A percentile compares a stretch with the other conserved stretches of the same genome.
phyloP scores from a whole-genome alignment of 139 green algal genomes.

The Gonium pectorale region DNA sequence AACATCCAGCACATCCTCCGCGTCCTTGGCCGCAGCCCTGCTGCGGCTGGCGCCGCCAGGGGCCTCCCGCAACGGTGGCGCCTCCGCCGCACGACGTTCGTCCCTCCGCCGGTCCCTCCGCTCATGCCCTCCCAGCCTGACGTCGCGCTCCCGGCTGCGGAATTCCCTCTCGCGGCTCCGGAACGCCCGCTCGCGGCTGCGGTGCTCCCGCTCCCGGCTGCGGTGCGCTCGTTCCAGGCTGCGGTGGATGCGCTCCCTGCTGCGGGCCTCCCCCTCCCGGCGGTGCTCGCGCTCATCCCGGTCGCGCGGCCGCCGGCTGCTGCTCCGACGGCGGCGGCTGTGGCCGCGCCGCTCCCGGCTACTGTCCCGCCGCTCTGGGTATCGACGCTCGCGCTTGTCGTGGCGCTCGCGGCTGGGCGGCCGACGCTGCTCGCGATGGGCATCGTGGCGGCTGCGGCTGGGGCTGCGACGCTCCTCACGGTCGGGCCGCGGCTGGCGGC shows the following conservation, averaged over 20 bases:
- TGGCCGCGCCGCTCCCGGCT: not conserved
- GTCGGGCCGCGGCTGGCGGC: not conserved
- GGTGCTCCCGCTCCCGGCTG: constrained; percentile 22
- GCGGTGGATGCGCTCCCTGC: not conserved
- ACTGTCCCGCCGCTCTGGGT: not conserved
- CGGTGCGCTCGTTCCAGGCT: constrained; percentile 12
- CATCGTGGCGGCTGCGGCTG: not conserved
- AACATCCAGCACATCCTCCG: too few species aligned
- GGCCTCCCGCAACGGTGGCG: not conserved
- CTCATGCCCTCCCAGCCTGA: not conserved
- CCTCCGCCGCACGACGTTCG: not conserved
- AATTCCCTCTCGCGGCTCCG: constrained; percentile 36
- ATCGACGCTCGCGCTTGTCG: not conserved
- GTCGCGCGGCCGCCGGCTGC: not conserved
- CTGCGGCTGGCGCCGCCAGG: not conserved
- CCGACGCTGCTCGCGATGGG: not conserved
- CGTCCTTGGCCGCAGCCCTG: not conserved
- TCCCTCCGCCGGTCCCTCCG: not conserved
- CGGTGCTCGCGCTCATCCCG: not conserved
- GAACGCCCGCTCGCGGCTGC: constrained; percentile 20
- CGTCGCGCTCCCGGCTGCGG: constrained; percentile 32
- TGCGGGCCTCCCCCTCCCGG: not conserved
- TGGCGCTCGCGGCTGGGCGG: not conserved
- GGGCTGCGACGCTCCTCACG: not conserved
- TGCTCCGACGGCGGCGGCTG: not conserved